A percentile compares a stretch with the other conserved stretches of the same genome.
These are phyloP conservation scores for Gamarada debralockiae DNA, from an alignment of 495 filamentous ascomycete genomes.

Conservation along the genomic window DNA sequence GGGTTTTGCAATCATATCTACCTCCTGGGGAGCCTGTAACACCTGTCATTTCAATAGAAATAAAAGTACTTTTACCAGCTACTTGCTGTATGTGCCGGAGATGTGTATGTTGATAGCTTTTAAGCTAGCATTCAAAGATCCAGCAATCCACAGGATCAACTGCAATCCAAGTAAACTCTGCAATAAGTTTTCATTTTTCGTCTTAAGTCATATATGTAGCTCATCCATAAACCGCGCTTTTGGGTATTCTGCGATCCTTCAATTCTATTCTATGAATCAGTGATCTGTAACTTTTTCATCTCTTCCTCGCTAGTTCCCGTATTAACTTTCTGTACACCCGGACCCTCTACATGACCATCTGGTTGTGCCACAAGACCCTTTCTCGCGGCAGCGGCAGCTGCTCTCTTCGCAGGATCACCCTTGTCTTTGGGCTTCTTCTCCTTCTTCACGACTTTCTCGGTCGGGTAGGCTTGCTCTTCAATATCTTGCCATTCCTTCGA, in stretches of 20 bases:
- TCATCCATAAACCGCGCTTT: too few relatives aligned
- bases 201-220: too few relatives aligned
- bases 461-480: conserved; percentile 76
- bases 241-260: background rate
- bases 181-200: too few relatives aligned
- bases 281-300: background rate
- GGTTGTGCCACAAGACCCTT: conserved; percentile 14
- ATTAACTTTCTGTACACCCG: conserved; percentile 16
- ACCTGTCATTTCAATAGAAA: too few relatives aligned
- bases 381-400: conserved; percentile 9
- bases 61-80: too few relatives aligned
- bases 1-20: too few relatives aligned
- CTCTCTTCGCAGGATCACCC: conserved; percentile 40
- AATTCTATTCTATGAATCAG: background rate
- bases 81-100: too few relatives aligned
- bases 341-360: conserved; percentile 21
- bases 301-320: background rate
- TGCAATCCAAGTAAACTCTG: too few relatives aligned
- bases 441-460: conserved; percentile 68
- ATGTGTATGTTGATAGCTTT: too few relatives aligned
- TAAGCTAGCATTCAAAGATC: too few relatives aligned
- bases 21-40: too few relatives aligned
- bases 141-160: too few relatives aligned
- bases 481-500: conserved; percentile 79
- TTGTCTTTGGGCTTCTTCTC: conserved; percentile 79